Base-by-base conservation (phyloP, 139 green algal species). In the Chlorella sp. region DNA sequence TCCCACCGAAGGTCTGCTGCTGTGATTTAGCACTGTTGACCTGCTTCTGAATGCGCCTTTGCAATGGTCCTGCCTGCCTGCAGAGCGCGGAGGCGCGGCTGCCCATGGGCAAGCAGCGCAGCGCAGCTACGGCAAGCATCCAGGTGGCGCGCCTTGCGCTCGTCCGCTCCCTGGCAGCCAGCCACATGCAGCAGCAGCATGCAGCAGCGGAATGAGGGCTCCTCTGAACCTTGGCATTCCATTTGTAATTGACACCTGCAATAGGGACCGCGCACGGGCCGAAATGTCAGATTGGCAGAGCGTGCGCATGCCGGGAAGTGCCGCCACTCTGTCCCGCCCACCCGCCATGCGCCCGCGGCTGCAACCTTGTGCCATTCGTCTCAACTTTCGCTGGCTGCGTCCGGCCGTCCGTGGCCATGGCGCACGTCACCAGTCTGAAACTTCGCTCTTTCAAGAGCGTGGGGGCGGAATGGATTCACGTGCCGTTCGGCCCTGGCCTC, bases 381-480 rank as follows among this genome's bases (percentile, higher is more conserved):
- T 30, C 42, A 19, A 0, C 69, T 57, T 57, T 57, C 9, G 7
- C 40, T 42, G 11, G 39, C 40, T 39, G 79, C 79, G 9, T 3
- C 21, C 40, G 24, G 24, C 42, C 15, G 79, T 57, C 79, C 7
- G 24, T 3, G 30, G 26, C 11, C 60, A 87, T 87, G 83, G 83
- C 83, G 39, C 68, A 88, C 42, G 69, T 88, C 30, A 34, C 68
- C 15, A 61, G 64, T 16, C 40, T 88, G 60, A 40, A 42, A 32
- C 68, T 81, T 0, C 60, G 60, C 11, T 81, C 57, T 22, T 91
- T 91, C 88, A 91, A 91, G 34, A 79, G 69, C 1, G 88, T 91
- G 36, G 86, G 77, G 15, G 30, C n/a, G 16, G 64, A 36, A 28
- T 87, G 82, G 88, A 42, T 84, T 24, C 30, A 81, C 0, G 36